Evolutionary conservation across 1,139 yeast genomes (phyloP), one percentile per base, ranked within the genome.

Genomic region (Candida sanyaensis): DNA sequence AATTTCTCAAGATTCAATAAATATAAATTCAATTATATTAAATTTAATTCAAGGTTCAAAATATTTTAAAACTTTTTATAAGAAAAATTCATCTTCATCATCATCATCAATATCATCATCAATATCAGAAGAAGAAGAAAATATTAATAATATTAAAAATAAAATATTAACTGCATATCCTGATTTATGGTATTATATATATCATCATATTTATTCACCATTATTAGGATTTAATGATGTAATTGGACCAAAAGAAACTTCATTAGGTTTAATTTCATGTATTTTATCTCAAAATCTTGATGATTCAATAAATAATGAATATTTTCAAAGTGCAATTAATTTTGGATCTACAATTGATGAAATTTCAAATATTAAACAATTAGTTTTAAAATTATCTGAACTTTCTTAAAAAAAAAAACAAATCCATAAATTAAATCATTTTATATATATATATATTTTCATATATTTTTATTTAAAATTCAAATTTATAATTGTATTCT

Each of bases 241-340:
- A 3, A 17, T 69, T 91, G 40, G 65, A 76, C 8, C 83, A 88
- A 77, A 73, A 52, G 96, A 90, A 52, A 86, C 97, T 0, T 83
- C 93, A 36, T 64, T 89, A 55, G 85, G 88, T 39, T 82, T 91
- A 4, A 80, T 91, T 29, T 86, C 96, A 1, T 78, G 92, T 52
- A 74, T 92, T 58, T 84, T 91, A 8, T 97, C 97, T 0, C 97
- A 89, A 62, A 96, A 91, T 63, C 97, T 91, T 12, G 88, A 88
- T 56, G 96, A 96, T 0, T 26, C 17, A 5, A 97, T 90, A 60
- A 73, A 91, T 55, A 88, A 89, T 65, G 97, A 97, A 0, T 97
- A 91, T 62, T 73, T 90, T 51, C 80, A 78, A 59, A 97, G 97
- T 0, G 97, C 96, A 0, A 51, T 84, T 46, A 89, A 89, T 59